phyloP scores from a whole-genome alignment of 805 yeast species.

The Debaryomyces prosopidis region DNA sequence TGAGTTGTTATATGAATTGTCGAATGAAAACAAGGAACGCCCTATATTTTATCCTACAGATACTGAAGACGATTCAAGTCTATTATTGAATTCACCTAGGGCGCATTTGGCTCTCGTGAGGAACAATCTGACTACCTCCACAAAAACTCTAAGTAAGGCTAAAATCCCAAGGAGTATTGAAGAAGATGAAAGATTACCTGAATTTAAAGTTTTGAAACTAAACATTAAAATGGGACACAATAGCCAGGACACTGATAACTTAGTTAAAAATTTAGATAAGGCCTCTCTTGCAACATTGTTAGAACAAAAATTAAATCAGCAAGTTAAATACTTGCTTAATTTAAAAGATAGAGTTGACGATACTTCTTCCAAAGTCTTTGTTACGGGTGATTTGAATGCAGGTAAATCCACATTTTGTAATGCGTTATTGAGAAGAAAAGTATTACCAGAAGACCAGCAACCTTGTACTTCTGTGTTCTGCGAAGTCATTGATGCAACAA shows the following conservation, averaged over 20 bases:
- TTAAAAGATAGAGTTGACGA: constrained; percentile 85
- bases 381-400: constrained; percentile 95
- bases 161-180: constrained; percentile 15
- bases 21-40: constrained; percentile 55
- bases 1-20: constrained; percentile 51
- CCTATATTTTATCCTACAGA: constrained; percentile 65
- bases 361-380: constrained; percentile 88
- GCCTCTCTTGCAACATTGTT: constrained; percentile 67
- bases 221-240: constrained; percentile 56
- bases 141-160: constrained; percentile 10
- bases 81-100: constrained; percentile 45
- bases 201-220: constrained; percentile 63
- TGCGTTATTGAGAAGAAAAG: constrained; percentile 71
- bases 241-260: constrained; percentile 34
- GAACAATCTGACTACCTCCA: constrained; percentile 27
- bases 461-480: constrained; percentile 97
- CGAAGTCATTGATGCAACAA: constrained; percentile 81
- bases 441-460: constrained; percentile 94
- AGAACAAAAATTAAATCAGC: constrained; percentile 64
- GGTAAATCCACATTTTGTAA: constrained; percentile 97
- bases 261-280: constrained; percentile 62
- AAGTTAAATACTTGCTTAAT: constrained; percentile 65
- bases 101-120: constrained; percentile 56
- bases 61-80: constrained; percentile 28
- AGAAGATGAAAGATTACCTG: constrained; percentile 23